phyloP scores from a whole-genome alignment of 2,329 filamentous ascomycete genomes.

The Cladosporium halotolerans region DNA sequence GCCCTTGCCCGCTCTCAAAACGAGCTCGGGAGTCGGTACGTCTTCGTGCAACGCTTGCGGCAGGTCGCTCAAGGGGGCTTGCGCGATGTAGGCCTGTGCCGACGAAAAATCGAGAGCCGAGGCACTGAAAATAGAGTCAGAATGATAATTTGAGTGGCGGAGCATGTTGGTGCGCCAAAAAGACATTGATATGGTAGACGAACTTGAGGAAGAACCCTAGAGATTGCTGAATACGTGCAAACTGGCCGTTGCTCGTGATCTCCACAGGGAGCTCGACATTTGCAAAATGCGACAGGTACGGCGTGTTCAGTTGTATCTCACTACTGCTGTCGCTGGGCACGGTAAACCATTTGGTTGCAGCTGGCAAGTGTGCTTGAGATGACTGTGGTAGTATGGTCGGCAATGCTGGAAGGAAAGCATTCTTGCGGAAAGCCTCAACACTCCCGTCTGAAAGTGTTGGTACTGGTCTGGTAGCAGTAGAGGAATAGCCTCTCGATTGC shows the following conservation, averaged over 20 bases:
- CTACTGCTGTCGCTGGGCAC: not conserved
- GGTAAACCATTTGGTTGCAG: slow-evolving; percentile 55
- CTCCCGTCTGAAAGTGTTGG: slow-evolving; percentile 21
- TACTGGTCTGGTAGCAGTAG: slow-evolving; percentile 15
- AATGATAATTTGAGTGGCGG: slow-evolving; percentile 20
- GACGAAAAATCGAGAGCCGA: slow-evolving; percentile 14
- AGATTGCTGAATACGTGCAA: slow-evolving; percentile 54
- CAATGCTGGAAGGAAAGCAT: slow-evolving; percentile 47
- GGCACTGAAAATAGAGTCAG: slow-evolving; percentile 19
- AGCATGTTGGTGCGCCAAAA: not conserved
- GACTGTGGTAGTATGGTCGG: slow-evolving; percentile 48
- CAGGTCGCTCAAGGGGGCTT: slow-evolving; percentile 65
- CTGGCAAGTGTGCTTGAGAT: slow-evolving; percentile 45
- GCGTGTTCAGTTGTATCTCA: slow-evolving; percentile 30
- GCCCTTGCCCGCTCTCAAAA: slow-evolving; percentile 60
- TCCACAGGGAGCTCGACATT: slow-evolving; percentile 54
- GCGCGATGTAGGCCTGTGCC: slow-evolving; percentile 71
- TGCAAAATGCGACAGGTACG: slow-evolving; percentile 42
- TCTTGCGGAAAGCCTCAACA: slow-evolving; percentile 44
- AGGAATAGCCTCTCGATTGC: slow-evolving; percentile 14
- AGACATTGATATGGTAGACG: slow-evolving; percentile 26
- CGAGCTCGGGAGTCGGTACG: slow-evolving; percentile 60
- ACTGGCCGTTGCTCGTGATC: slow-evolving; percentile 44
- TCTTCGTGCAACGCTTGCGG: slow-evolving; percentile 58
- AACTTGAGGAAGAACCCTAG: slow-evolving; percentile 59